A percentile compares a stretch with the other conserved stretches of the same genome.
Conservation (phyloP, 306 rosid species). For the Casuarina equisetifolia region DNA sequence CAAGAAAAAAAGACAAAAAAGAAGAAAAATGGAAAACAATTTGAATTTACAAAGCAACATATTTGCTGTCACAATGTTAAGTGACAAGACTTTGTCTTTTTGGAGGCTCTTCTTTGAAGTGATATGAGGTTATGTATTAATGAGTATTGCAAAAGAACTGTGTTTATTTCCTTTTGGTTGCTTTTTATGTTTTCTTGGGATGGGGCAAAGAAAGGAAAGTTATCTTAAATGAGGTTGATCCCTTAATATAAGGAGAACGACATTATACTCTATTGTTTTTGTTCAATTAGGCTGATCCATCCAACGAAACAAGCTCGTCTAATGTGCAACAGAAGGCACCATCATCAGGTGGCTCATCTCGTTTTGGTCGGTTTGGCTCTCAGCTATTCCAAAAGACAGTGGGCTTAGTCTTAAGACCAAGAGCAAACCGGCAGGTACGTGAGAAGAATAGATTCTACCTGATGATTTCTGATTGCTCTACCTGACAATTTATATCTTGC, state of each 20-base stretch:
- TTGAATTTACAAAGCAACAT: no score
- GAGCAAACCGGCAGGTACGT: slow-evolving; percentile 71
- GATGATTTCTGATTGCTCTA: slow-evolving; percentile 1
- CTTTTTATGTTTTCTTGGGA: background rate
- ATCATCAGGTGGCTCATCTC: slow-evolving; percentile 59
- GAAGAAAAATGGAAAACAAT: no score
- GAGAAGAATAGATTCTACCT: background rate
- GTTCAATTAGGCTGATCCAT: slow-evolving; percentile 34
- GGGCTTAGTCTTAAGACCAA: slow-evolving; percentile 73
- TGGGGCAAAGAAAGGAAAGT: background rate
- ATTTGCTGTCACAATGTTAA: no score
- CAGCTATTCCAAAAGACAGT: slow-evolving; percentile 72
- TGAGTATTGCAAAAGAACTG: no score
- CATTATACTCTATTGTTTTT: background rate
- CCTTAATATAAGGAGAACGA: background rate
- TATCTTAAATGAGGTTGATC: background rate
- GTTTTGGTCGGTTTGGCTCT: slow-evolving; percentile 74
- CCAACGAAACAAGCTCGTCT: slow-evolving; percentile 51
- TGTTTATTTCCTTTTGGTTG: no score
- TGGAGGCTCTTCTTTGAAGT: no score
- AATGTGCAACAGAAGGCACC: slow-evolving; percentile 52
- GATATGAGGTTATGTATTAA: no score
- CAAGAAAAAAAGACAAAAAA: no score
- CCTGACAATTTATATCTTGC: slow-evolving; percentile 3
- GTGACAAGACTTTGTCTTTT: no score